phyloP scores from a whole-genome alignment of 371 early-diverging fungal species.

The Basidiobolus meristosporus region DNA sequence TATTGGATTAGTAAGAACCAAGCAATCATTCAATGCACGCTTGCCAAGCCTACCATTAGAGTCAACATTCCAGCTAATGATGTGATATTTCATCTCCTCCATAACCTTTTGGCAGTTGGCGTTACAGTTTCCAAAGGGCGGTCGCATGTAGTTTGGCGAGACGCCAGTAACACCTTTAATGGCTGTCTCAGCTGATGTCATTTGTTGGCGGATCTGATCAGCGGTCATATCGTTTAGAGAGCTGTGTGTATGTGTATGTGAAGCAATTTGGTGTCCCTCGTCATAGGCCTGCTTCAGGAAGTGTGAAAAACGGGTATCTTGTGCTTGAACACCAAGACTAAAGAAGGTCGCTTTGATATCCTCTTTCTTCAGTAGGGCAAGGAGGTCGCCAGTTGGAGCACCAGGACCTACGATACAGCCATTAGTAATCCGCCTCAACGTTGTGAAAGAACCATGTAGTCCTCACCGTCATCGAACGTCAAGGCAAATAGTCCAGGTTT shows the following conservation, averaged over 20 bases:
- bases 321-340: slow-evolving; percentile 22
- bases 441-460: too few relatives aligned
- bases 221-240: slow-evolving; percentile 13
- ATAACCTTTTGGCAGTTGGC: not conserved
- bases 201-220: slow-evolving; percentile 8
- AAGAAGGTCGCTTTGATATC: slow-evolving; percentile 44
- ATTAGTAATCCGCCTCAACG: too few relatives aligned
- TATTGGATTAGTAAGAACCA: not conserved
- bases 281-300: not conserved
- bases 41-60: slow-evolving; percentile 2
- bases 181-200: slow-evolving; percentile 8
- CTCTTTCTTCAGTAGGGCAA: slow-evolving; percentile 18
- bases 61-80: slow-evolving; percentile 17
- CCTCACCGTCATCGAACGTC: too few relatives aligned
- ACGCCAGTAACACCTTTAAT: slow-evolving; percentile 16
- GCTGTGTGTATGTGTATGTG: slow-evolving; percentile 27
- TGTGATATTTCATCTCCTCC: slow-evolving; percentile 1
- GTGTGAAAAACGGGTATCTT: not conserved
- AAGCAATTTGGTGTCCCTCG: slow-evolving; percentile 24
- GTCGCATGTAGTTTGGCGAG: slow-evolving; percentile 22
- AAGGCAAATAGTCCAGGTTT: too few relatives aligned
- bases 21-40: not conserved
- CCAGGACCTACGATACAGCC: slow-evolving; percentile 15
- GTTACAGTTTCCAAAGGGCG: slow-evolving; percentile 7
- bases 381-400: slow-evolving; percentile 15